Base-by-base conservation (phyloP, 805 yeast genomes). In the Suhomyces sp. region DNA sequence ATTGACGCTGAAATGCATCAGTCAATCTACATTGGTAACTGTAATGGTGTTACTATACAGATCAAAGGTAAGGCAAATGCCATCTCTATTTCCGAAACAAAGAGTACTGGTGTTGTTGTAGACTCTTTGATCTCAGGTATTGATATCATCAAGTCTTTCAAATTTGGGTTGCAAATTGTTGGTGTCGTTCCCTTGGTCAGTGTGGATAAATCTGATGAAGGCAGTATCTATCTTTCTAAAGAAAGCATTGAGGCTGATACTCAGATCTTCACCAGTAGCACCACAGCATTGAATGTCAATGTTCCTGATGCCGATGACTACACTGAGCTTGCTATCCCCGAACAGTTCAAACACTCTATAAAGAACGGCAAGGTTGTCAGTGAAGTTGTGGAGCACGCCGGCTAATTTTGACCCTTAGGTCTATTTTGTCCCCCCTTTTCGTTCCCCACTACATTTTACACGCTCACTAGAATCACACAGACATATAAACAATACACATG, bases 61-160 rank as follows among this genome's bases (percentile, higher is more conserved):
- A 77, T 94, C 64, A 85, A 84, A 68, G 99, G 98, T 54, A 94
- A 94, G 68, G 92, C 90, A 48, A 92, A 90, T 63, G 94, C 97
- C 0, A 82, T 94, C 51, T 82, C 97, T 2, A 64, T 94, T 57
- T 86, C 87, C 56, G 86, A 86, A 53, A 84, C 96, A 62, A 74
- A 74, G 31, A 84, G 84, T 56, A 80, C 85, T 33, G 97, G 91
- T 8, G 74, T 94, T 27, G 87, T 94, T 31, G 79, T 91, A 36
- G 98, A 94, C 55, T 81, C 88, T 27, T 82, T 90, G 62, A 88
- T 94, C 48, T 85, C 97, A 5, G 94, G 97, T 44, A 78, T 93
- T 51, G 98, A 93, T 58, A 76, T 93, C 52, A 89, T 93, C 70
- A 91, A 91, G 72, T 85, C 91, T 52, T 72, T 72, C 57, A 84